Base-by-base conservation (phyloP, 345 rosid genomes). In the Cardamine occulta region DNA sequence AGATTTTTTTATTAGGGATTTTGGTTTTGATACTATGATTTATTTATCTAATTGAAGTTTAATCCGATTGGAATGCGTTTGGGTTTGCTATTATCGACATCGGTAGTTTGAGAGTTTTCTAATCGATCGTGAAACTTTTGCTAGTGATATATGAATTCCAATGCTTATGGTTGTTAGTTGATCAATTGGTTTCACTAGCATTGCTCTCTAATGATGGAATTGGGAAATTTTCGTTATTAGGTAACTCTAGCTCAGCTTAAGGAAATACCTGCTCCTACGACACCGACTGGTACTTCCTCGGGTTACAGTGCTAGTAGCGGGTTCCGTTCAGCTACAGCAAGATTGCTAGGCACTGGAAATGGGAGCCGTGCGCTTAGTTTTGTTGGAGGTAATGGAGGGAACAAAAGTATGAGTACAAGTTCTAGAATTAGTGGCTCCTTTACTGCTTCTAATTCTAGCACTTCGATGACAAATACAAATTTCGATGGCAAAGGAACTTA, bases 401-500 rank as follows among this genome's bases (percentile, higher is more conserved):
- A 81, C 73, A 96, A 87, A 84, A 84, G 80, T 78, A 60, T 85
- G 68, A 84, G 93, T 73, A 80, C 91, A 29, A 87, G 81, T 77
- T 84, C 92, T n/a, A 89, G 94, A 81, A 87, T 93, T 28, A 95
- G 93, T 52, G 98, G 96, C 32, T 89, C 97, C 24, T 82, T 89
- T 57, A 88, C 96, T 47, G 82, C 87, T 62, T 87, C 95, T n/a
- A 87, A 81, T 79, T 88, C 87, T 0, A 83, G 82, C 85, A 87
- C 70, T 72, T 86, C 96, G 0, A 53, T 82, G 78, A 82, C 78
- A 8, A 91, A 81, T 81, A 70, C 95, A 2, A 93, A 93, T 82
- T 96, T 91, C 64, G 99, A 96, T 68, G 97, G 97, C 59, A 96
- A 91, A 85, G 99, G 99, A 71, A 91, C 95, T 68, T 93, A 96